Evolutionary conservation across 495 filamentous ascomycete species (phyloP), one percentile per base, ranked within the genome.

Genomic region (Astrothelium subdiscretum): DNA sequence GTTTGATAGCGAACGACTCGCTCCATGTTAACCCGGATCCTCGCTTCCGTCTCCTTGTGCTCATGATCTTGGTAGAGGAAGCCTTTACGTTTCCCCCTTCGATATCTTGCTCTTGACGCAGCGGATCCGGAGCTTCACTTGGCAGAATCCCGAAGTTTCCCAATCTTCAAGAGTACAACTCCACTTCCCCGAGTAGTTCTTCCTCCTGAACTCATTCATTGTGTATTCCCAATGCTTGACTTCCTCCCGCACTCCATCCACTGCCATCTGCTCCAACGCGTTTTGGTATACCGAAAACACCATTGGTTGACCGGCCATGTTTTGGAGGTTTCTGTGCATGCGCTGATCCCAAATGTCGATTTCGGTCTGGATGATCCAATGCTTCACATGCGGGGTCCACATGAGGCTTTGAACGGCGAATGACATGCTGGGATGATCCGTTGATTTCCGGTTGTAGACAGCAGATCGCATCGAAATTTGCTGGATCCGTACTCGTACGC

Each of bases 291-390:
- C n/a, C n/a, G n/a, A n/a, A n/a, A n/a, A n/a, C n/a, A n/a, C n/a
- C n/a, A n/a, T n/a, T n/a, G n/a, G n/a, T n/a, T n/a, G n/a, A n/a
- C n/a, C n/a, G n/a, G n/a, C n/a, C n/a, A n/a, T n/a, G n/a, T n/a
- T n/a, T n/a, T n/a, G n/a, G n/a, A n/a, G n/a, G n/a, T n/a, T n/a
- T n/a, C n/a, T n/a, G n/a, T n/a, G n/a, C n/a, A n/a, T n/a, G n/a
- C n/a, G n/a, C n/a, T 71, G 4, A 67, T 77, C 10, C 74, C 68
- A 18, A 59, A 71, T 13, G 31, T 68, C 3, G 60, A 74, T 0
- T 81, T 80, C 59, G 32, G 63, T 6, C 67, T 75, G 1, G 76
- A 66, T 18, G 75, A 80, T 58, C 42, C 35, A 38, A 38, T 38
- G 35, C 6, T 6, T 38, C 6, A 38, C 35, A 38, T 6, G 6